Base-by-base conservation (phyloP, 176 grass and related monocot species). In the Oropetium thomaeum region DNA sequence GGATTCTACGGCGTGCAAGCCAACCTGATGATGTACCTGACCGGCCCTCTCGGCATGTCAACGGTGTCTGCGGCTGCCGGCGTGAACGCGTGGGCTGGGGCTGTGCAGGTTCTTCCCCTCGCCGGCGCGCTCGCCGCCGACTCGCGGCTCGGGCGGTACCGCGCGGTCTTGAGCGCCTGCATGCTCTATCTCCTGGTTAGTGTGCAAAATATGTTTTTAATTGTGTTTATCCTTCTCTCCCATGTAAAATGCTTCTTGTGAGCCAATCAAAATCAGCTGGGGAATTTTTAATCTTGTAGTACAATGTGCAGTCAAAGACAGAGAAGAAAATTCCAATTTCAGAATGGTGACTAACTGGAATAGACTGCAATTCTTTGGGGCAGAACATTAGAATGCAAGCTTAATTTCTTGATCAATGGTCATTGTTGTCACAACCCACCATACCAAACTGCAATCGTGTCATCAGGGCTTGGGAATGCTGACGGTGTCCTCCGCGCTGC, bases 1-100 rank as follows among this genome's bases (percentile, higher is more conserved):
- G 85, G 87, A 1, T 93, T 72, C 82, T 73, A 70, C 72, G 93
- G 93, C 12, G 65, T 97, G 7, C 51, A 84, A 7, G 62, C 29
- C 3, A 97, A 97, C 76, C 73, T 97, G 27, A 88, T 97, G 10
- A 90, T 76, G 70, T 93, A 90, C 82, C 73, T 97, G 23, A 90
- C 93, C 20, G 90, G 93, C 3, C 87, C 85, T 44, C 62, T 97
- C 11, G 79, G 72, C 22, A 58, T 88, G 76, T 48, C 85, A 19
- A 92, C 82, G 81, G 85, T 82, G 41, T 17, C 78, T 9, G 89
- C 80, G 0, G 89, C 82, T 0, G 73, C 85, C 25, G 45, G 29
- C 33, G 73, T 84, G 22, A 88, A 92, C 69, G 78, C 74, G n/a
- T 92, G 85, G 82, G 48, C 33, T 1, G 93, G 93, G 0, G 61